These are phyloP conservation scores for Candida berthetii DNA, from an alignment of 805 yeast species.

Conservation along the genomic window DNA sequence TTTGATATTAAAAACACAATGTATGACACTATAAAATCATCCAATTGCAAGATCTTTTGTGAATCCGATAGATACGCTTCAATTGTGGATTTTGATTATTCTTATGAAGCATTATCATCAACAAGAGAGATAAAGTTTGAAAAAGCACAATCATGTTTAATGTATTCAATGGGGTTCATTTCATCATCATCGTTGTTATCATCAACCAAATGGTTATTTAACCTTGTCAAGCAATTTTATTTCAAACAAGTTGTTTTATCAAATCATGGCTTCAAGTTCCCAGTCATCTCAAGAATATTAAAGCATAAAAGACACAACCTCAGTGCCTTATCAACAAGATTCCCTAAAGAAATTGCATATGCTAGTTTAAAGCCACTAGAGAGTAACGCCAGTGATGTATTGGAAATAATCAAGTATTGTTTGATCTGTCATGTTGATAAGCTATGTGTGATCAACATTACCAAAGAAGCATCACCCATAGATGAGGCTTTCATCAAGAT, in stretches of 20 bases:
- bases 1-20: no score
- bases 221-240: no score
- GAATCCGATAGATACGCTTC: not conserved
- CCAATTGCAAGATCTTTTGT: not conserved
- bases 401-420: not conserved
- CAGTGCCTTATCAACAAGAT: not conserved
- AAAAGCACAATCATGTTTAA: not conserved
- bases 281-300: no score
- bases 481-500: not conserved
- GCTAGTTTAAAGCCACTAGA: not conserved
- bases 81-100: conserved; percentile 1
- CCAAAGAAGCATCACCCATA: not conserved
- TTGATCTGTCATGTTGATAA: not conserved
- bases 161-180: no score
- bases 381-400: not conserved
- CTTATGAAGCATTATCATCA: not conserved
- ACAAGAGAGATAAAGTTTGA: not conserved
- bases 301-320: no score
- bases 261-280: no score
- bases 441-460: not conserved
- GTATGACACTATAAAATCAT: not conserved
- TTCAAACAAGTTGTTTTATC: no score
- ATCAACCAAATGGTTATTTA: no score
- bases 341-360: not conserved
- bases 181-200: not conserved